Conservation (phyloP, 169 alveolate genomes). For the Plasmodium adleri region DNA sequence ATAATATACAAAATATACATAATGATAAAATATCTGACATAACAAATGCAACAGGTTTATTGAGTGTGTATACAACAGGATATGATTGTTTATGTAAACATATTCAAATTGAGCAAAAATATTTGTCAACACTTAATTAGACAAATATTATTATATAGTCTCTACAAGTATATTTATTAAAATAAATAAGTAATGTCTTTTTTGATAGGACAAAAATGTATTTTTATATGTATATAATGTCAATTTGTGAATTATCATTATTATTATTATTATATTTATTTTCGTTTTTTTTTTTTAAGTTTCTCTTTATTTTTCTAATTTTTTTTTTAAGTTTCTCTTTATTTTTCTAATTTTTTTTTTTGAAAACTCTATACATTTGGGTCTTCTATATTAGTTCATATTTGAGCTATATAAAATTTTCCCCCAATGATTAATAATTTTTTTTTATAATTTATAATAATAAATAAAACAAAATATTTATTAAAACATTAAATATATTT, state of each 20-base stretch:
- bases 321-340: too few species aligned
- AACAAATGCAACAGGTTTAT: constrained; percentile 34
- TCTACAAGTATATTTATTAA: not conserved
- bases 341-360: too few species aligned
- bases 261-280: not conserved
- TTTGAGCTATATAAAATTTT: too few species aligned
- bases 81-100: constrained; percentile 47
- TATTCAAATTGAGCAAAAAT: constrained; percentile 54
- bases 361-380: too few species aligned
- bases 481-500: too few species aligned
- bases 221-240: not conserved
- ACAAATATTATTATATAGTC: not conserved
- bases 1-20: constrained; percentile 57
- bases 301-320: too few species aligned
- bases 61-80: constrained; percentile 58
- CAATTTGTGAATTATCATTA: not conserved
- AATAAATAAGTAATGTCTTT: not conserved
- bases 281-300: too few species aligned
- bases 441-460: too few species aligned
- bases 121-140: not conserved
- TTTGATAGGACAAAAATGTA: not conserved
- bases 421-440: too few species aligned
- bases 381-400: too few species aligned
- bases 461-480: too few species aligned
- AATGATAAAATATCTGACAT: constrained; percentile 44